A percentile compares a stretch with the other conserved stretches of the same genome.
These are phyloP conservation scores for Entomortierella lignicola DNA, from an alignment of 192 early-diverging fungal genomes.

Conservation along the genomic window DNA sequence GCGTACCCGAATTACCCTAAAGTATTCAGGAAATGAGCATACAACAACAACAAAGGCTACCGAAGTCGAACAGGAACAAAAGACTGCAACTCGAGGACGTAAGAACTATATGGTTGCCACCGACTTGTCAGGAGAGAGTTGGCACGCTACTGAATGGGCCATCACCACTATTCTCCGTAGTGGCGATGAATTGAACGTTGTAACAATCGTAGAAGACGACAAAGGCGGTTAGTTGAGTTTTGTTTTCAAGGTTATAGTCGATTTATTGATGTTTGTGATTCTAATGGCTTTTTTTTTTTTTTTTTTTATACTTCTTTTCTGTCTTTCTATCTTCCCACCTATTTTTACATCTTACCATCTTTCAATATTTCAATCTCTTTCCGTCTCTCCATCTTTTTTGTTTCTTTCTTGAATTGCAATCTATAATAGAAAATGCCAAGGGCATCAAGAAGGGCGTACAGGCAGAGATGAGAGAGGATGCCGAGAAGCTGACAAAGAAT, in stretches of 20 bases:
- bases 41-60: background rate
- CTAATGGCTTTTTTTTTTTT: no score
- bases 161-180: slow-evolving; percentile 62
- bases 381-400: background rate
- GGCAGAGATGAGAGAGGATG: slow-evolving; percentile 50
- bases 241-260: no score
- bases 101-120: slow-evolving; percentile 61
- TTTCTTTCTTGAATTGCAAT: no score
- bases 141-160: slow-evolving; percentile 65
- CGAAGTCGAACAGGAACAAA: slow-evolving; percentile 17
- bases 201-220: slow-evolving; percentile 59
- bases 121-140: slow-evolving; percentile 63
- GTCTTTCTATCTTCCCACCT: no score
- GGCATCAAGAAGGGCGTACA: slow-evolving; percentile 47
- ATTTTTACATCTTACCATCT: no score
- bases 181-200: slow-evolving; percentile 60
- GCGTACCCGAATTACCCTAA: slow-evolving; percentile 43
- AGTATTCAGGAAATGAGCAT: slow-evolving; percentile 40
- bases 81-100: slow-evolving; percentile 31
- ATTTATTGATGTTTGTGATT: no score
- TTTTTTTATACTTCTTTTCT: no score
- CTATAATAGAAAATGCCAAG: slow-evolving; percentile 33
- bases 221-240: slow-evolving; percentile 36
- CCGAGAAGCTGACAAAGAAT: slow-evolving; percentile 51
- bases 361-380: no score